These are phyloP conservation scores for Hibiscus syriacus DNA, from an alignment of 345 rosid genomes.

Conservation along the genomic window DNA sequence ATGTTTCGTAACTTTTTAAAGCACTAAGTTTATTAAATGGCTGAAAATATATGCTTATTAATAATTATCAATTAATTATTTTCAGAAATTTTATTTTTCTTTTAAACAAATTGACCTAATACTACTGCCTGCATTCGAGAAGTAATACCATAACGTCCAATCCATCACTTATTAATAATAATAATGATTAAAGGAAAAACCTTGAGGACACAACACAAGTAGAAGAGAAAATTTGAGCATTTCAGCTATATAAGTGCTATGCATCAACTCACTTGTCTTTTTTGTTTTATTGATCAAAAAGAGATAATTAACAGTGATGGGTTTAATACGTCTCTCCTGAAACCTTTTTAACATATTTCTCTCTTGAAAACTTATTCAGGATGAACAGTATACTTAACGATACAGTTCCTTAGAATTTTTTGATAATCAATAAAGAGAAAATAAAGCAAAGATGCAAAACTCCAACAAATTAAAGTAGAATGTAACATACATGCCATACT, in stretches of 20 bases:
- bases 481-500: constrained; percentile 42
- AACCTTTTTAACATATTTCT: neutral
- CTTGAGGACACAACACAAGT: neutral
- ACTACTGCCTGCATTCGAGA: neutral
- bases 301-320: neutral
- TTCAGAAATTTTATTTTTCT: neutral
- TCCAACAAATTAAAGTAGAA: constrained; percentile 1
- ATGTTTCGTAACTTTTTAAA: neutral
- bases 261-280: neutral
- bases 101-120: neutral
- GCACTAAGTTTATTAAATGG: neutral
- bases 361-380: neutral
- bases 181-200: neutral
- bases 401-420: neutral
- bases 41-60: neutral
- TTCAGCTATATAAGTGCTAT: neutral
- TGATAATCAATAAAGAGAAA: neutral
- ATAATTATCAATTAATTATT: neutral
- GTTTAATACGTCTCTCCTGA: neutral
- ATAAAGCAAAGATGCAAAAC: neutral
- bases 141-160: neutral
- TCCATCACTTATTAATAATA: neutral
- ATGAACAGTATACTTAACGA: neutral
- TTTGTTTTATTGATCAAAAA: neutral
- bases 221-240: neutral